These are phyloP conservation scores for Suillus luteus DNA, from an alignment of 768 basidiomycete species.

Conservation along the genomic window DNA sequence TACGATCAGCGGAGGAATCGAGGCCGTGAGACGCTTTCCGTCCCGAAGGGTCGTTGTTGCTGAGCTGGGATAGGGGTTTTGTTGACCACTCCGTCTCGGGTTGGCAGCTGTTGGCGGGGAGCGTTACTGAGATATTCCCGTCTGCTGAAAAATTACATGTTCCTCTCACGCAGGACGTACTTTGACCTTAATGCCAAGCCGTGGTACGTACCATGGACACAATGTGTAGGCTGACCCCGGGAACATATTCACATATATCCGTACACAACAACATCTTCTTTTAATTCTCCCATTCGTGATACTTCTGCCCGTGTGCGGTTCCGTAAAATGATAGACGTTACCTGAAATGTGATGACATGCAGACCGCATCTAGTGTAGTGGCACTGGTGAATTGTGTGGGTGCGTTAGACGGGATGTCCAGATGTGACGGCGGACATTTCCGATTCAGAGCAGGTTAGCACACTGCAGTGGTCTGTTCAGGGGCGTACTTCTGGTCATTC, in stretches of 20 bases:
- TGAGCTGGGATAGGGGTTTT: conserved; percentile 4
- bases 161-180: conserved; percentile 5
- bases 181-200: conserved; percentile 1
- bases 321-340: not conserved
- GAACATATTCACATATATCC: not conserved
- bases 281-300: not conserved
- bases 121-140: not conserved
- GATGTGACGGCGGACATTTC: not conserved
- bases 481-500: conserved; percentile 1
- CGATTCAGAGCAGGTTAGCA: not conserved
- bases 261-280: not conserved
- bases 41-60: not conserved
- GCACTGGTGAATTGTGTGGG: not conserved
- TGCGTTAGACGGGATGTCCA: not conserved
- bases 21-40: conserved; percentile 1
- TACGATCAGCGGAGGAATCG: conserved; percentile 5
- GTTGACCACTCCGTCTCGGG: not conserved
- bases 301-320: not conserved
- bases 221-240: not conserved
- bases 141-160: not conserved
- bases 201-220: not conserved
- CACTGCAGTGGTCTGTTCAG: not conserved
- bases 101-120: not conserved
- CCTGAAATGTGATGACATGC: not conserved
- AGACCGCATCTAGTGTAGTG: not conserved